Evolutionary conservation across 257 asterid species (phyloP), one percentile per base, ranked within the genome.

Genomic region (Asclepias syriaca): DNA sequence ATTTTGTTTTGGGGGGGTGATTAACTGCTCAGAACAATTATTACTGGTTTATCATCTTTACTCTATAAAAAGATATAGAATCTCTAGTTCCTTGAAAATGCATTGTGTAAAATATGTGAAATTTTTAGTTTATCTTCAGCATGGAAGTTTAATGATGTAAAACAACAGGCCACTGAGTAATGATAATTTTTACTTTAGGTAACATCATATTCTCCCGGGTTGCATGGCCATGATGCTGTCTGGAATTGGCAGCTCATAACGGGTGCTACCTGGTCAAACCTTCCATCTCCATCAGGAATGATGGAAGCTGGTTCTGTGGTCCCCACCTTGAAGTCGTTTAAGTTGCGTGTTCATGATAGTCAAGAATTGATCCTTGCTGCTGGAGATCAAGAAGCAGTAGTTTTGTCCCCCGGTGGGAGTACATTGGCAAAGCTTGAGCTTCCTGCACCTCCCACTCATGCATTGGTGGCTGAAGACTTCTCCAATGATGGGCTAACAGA

Each of bases 221-320:
- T 80, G 77, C 95, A 86, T 4, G 96, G 99, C 63, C 99, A 92
- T 15, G 99, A 77, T 61, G 97, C 90, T 14, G 14, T 85, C 66
- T 92, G 99, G 99, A 90, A 92, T 70, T 95, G 99, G 99, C 99
- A 95, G 80, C 79, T 83, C 32, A 61, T 85, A 79, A 88, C 98
- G 0, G 97, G 98, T 27, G 96, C 97, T 8, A 90, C 96, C 24
- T 95, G 98, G 99, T 88, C 99, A 13, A 92, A 95, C 83, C 91
- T 87, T 69, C 99, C 96, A 60, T 87, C 96, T 53, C 99, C 92
- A 6, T 82, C 90, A 39, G 97, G 99, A 27, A 69, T 88, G 87
- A 78, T 79, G 64, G 98, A 87, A 75, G 81, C 87, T n/a, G 87
- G 84, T 21, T 77, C 29, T 37, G 91, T 90, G 40, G 85, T 87